Percentiles rank a stretch among this genome's conserved stretches.
phyloP scores from a whole-genome alignment of 2,329 filamentous ascomycete species.

The Dactylellina sp. region DNA sequence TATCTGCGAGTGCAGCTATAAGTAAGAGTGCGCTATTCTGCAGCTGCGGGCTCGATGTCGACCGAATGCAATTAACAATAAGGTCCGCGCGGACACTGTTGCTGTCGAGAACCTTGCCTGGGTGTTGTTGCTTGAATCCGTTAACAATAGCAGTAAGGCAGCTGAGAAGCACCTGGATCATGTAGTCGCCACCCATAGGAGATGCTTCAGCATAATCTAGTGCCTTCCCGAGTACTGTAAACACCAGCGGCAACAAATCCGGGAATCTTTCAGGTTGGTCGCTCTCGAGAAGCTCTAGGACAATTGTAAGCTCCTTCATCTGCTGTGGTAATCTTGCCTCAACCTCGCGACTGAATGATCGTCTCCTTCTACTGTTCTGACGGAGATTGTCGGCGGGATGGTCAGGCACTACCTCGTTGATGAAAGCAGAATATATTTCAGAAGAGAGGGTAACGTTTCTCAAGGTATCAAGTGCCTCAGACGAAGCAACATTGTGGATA shows the following conservation, averaged over 20 bases:
- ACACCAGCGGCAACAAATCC: constrained; percentile 82
- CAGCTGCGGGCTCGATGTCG: constrained; percentile 89
- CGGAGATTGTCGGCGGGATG: constrained; percentile 47
- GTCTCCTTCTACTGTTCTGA: constrained; percentile 62
- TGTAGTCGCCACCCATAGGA: constrained; percentile 80
- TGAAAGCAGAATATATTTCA: constrained; percentile 66
- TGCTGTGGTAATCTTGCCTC: constrained; percentile 44
- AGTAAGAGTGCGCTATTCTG: constrained; percentile 91
- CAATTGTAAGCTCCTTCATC: constrained; percentile 82
- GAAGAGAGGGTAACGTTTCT: constrained; percentile 71
- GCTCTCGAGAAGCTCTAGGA: constrained; percentile 86
- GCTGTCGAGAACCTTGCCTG: constrained; percentile 71
- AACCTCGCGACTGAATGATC: constrained; percentile 72
- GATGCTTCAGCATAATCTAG: constrained; percentile 84
- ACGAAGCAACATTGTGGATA: constrained; percentile 64
- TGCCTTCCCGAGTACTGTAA: constrained; percentile 81
- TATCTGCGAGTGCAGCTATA: constrained; percentile 85
- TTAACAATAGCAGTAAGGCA: constrained; percentile 84
- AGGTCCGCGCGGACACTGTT: constrained; percentile 87
- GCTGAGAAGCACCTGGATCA: constrained; percentile 73
- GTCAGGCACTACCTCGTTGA: constrained; percentile 42
- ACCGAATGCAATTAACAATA: constrained; percentile 92
- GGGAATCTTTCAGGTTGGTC: constrained; percentile 79
- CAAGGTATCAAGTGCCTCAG: constrained; percentile 77
- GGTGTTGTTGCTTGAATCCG: constrained; percentile 37